Base-by-base conservation (phyloP, 257 asterid species). In the Perilla frutescens region DNA sequence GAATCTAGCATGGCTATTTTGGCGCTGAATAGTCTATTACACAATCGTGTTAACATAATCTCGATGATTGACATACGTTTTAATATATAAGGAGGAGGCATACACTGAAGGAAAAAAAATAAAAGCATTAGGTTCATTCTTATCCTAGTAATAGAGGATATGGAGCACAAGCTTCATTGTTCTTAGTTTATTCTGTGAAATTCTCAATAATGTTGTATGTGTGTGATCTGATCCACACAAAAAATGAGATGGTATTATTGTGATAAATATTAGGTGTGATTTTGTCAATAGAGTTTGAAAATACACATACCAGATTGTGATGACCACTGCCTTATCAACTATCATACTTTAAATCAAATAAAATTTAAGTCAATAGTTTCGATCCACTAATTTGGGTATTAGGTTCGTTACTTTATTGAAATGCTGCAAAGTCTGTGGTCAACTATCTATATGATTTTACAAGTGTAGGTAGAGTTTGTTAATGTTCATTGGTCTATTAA, bases 201-300 rank as follows among this genome's bases (percentile, higher is more conserved):
- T n/a, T n/a, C n/a, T n/a, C n/a, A n/a, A n/a, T n/a, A n/a, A n/a
- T n/a, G n/a, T n/a, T 4, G 4, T 13, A 51, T 56, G 76, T 70
- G 43, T 75, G 70, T 80, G 49, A 74, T 74, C 66, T 69, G 70
- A 76, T 79, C 79, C 73, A 62, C 41, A n/a, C n/a, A n/a, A n/a
- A 49, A 60, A 68, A 5, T 45, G 71, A 48, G 60, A 73, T 55
- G 8, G 69, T 53, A 43, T 71, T 65, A 45, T 76, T 61, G 32
- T 7, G 47, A 54, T 72, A 50, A 44, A 15, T 51, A 78, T 65
- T 55, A 3, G 12, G 8, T 66, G 40, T 11, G 13, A 66, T 41
- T 51, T 69, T 20, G 8, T 13, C 39, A 10, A 60, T 34, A 34
- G 3, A 73, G 51, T 68, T 56, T 29, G 62, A 31, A 54, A 8